Conservation (phyloP, 176 grass and related monocot species). For the Aechmea fasciata region DNA sequence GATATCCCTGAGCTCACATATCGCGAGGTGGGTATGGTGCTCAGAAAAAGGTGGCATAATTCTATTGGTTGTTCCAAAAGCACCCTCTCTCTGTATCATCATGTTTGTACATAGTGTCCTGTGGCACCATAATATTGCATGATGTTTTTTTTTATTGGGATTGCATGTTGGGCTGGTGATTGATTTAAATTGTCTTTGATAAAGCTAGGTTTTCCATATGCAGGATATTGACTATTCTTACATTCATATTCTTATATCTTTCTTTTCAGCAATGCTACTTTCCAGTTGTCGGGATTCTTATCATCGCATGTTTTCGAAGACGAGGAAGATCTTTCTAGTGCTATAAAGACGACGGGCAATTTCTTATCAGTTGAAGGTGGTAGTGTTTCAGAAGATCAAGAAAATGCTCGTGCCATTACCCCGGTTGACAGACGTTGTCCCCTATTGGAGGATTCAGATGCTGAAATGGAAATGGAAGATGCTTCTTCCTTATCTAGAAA, state of each 20-base stretch:
- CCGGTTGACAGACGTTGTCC: slow-evolving; percentile 22
- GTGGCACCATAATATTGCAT: too few relatives aligned
- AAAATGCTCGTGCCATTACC: slow-evolving; percentile 21
- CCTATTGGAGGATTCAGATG: slow-evolving; percentile 27
- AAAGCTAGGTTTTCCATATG: slow-evolving; percentile 19
- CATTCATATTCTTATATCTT: slow-evolving; percentile 22
- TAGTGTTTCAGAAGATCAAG: slow-evolving; percentile 32
- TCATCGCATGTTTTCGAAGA: slow-evolving; percentile 56
- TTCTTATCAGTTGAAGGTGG: slow-evolving; percentile 28
- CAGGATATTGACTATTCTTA: slow-evolving; percentile 13
- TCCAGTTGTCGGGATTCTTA: slow-evolving; percentile 65
- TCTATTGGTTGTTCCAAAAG: too few relatives aligned
- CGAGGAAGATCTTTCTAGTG: slow-evolving; percentile 43
- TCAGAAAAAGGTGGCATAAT: too few relatives aligned
- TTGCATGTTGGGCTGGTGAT: background rate
- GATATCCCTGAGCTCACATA: too few relatives aligned
- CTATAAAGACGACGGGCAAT: slow-evolving; percentile 28
- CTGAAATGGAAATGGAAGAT: slow-evolving; percentile 49
- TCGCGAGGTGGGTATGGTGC: too few relatives aligned
- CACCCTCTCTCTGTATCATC: too few relatives aligned
- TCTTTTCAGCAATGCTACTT: slow-evolving; percentile 66
- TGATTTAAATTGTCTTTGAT: slow-evolving; percentile 1
- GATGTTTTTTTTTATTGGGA: too few relatives aligned
- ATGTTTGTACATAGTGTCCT: too few relatives aligned
- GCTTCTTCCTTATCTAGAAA: slow-evolving; percentile 33